These are phyloP conservation scores for Cutaneotrichosporon mucoides DNA, from an alignment of 1,284 basidiomycete species.

Conservation along the genomic window DNA sequence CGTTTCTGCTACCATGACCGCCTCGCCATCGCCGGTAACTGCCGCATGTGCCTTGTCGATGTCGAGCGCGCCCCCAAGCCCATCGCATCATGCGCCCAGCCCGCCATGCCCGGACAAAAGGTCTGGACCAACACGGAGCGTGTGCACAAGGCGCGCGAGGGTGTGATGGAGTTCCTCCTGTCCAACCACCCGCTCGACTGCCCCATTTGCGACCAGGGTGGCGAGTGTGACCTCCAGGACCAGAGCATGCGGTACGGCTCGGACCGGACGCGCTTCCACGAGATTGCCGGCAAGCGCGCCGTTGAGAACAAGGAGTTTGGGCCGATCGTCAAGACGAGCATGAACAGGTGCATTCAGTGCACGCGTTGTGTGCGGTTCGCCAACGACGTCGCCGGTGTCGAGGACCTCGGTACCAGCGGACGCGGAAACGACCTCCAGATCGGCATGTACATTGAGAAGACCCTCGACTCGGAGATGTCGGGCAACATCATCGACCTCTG, in stretches of 20 bases:
- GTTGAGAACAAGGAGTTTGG: constrained; percentile 99
- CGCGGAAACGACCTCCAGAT: constrained; percentile 99
- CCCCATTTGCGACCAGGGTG: constrained; percentile 97
- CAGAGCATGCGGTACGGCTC: constrained; percentile 99
- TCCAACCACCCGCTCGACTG: constrained; percentile 98
- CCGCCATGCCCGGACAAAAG: constrained; percentile 93
- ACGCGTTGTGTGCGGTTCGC: constrained; percentile 98
- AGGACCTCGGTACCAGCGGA: constrained; percentile 90
- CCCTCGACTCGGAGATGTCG: constrained; percentile 94
- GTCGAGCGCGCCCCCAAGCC: constrained; percentile 87
- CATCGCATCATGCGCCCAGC: constrained; percentile 78
- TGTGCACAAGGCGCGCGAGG: constrained; percentile 87
- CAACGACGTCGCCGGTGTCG: constrained; percentile 97
- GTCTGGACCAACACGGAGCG: constrained; percentile 94
- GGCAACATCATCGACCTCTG: constrained; percentile 98
- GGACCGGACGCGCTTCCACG: constrained; percentile 95
- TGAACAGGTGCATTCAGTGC: constrained; percentile 99
- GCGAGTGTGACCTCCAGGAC: constrained; percentile 98
- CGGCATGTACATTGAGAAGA: constrained; percentile 97
- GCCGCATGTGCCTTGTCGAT: constrained; percentile 97
- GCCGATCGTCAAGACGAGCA: constrained; percentile 95
- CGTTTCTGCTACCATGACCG: constrained; percentile 51
- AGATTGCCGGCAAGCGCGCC: constrained; percentile 95
- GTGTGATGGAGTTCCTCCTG: constrained; percentile 98
- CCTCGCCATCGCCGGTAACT: constrained; percentile 87